These are phyloP conservation scores for Schizophyllum commune DNA, from an alignment of 1,284 basidiomycete genomes.

Conservation along the genomic window DNA sequence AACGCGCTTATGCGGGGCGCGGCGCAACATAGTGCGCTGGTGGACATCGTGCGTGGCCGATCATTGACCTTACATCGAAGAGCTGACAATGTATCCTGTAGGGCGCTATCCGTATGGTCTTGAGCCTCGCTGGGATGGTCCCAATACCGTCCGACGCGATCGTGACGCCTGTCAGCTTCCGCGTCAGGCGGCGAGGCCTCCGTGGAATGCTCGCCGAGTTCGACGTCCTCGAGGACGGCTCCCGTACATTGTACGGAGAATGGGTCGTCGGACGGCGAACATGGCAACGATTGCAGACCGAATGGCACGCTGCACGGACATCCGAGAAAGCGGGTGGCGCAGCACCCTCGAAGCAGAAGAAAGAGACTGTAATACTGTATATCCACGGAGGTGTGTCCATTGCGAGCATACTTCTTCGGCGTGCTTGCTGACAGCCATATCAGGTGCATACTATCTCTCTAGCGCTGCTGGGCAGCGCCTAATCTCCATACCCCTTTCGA, in stretches of 20 bases:
- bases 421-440: conserved; percentile 5
- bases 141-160: conserved; percentile 92
- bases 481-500: conserved; percentile 88
- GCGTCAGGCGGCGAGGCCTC: conserved; percentile 65
- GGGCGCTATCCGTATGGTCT: conserved; percentile 71
- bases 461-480: conserved; percentile 92
- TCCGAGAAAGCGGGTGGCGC: conserved; percentile 6
- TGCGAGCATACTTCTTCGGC: background rate
- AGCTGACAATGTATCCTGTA: conserved; percentile 19
- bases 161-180: conserved; percentile 92
- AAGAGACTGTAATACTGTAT: conserved; percentile 85
- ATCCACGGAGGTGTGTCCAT: conserved; percentile 77
- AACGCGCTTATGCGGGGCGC: conserved; percentile 83
- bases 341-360: conserved; percentile 27
- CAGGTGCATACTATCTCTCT: conserved; percentile 90
- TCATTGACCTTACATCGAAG: background rate
- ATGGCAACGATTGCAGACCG: conserved; percentile 83
- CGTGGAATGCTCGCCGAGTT: conserved; percentile 72
- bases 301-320: conserved; percentile 55
- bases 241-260: conserved; percentile 84
- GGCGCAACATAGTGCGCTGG: conserved; percentile 75
- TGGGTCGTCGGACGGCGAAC: conserved; percentile 93
- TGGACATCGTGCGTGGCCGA: conserved; percentile 63
- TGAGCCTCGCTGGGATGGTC: conserved; percentile 76
- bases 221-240: conserved; percentile 68